Conservation (phyloP, 2,329 filamentous ascomycete species). For the Paecilomyces sp. region DNA sequence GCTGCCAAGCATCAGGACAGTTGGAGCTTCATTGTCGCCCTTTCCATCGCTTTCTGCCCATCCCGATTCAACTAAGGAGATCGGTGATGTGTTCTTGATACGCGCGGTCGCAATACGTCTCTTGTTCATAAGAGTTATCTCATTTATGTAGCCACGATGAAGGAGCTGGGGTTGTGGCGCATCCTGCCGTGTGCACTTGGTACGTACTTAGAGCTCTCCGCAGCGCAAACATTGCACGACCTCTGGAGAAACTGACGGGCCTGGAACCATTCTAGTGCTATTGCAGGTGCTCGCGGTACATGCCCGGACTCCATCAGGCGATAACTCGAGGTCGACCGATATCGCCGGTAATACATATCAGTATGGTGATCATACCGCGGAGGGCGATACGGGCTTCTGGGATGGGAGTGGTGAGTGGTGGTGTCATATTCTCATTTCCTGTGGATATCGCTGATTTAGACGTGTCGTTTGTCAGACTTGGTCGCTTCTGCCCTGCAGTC, state of each 20-base stretch:
- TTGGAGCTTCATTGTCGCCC: conserved; percentile 2
- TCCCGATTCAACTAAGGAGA: background rate
- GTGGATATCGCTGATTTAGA: conserved; percentile 5
- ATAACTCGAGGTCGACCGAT: conserved; percentile 11
- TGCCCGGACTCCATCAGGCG: conserved; percentile 11
- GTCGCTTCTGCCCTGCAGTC: conserved; percentile 23
- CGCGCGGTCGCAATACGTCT: conserved; percentile 26
- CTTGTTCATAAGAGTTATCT: conserved; percentile 12
- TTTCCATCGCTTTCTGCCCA: background rate
- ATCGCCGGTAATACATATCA: conserved; percentile 11
- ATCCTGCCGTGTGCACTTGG: conserved; percentile 27
- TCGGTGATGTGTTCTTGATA: conserved; percentile 5
- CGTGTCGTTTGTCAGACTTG: conserved; percentile 16
- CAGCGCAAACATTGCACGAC: conserved; percentile 1
- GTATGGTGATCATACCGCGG: conserved; percentile 14
- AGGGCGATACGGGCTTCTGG: conserved; percentile 10
- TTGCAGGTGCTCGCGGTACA: conserved; percentile 22
- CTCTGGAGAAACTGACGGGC: background rate
- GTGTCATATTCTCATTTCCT: background rate
- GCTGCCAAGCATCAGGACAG: background rate
- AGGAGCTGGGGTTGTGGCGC: conserved; percentile 20
- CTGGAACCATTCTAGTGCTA: conserved; percentile 18
- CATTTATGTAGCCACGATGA: conserved; percentile 26
- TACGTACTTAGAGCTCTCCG: conserved; percentile 13
- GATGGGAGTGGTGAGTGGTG: conserved; percentile 23